phyloP scores from a whole-genome alignment of 345 rosid species.

The Litchi chinensis region DNA sequence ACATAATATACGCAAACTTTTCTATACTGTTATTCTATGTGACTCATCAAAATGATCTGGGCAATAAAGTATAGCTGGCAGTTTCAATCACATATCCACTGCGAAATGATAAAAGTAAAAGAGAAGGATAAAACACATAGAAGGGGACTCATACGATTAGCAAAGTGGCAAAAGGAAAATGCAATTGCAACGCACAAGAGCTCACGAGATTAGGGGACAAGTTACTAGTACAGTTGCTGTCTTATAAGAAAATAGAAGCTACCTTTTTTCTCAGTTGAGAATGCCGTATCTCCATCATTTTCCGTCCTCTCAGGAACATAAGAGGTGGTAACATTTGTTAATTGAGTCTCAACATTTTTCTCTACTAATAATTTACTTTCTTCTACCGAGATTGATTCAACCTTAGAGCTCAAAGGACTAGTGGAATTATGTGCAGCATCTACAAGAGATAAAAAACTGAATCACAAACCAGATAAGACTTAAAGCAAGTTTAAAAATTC shows the following conservation, averaged over 20 bases:
- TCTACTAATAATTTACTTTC: slow-evolving; percentile 10
- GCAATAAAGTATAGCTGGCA: background rate
- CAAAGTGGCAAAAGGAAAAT: too few species aligned
- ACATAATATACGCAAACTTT: background rate
- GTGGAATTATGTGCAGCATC: slow-evolving; percentile 22
- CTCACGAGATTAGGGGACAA: background rate
- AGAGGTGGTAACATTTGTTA: slow-evolving; percentile 26
- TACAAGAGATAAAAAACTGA: slow-evolving; percentile 7
- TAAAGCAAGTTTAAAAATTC: background rate
- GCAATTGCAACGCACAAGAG: background rate
- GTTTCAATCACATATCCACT: background rate
- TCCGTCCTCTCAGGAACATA: slow-evolving; percentile 20
- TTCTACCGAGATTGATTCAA: slow-evolving; percentile 24
- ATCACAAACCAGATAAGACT: background rate
- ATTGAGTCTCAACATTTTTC: slow-evolving; percentile 19
- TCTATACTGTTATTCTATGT: background rate
- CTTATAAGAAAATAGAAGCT: background rate
- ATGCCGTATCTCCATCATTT: slow-evolving; percentile 11
- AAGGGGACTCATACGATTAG: background rate
- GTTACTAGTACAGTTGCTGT: background rate
- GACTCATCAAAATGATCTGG: background rate
- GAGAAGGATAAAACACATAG: background rate
- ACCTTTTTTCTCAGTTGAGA: slow-evolving; percentile 44
- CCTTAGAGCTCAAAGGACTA: slow-evolving; percentile 22
- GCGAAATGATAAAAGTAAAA: background rate